Evolutionary conservation across 768 basidiomycete genomes (phyloP).

Genomic region (Gyrodon lividus): DNA sequence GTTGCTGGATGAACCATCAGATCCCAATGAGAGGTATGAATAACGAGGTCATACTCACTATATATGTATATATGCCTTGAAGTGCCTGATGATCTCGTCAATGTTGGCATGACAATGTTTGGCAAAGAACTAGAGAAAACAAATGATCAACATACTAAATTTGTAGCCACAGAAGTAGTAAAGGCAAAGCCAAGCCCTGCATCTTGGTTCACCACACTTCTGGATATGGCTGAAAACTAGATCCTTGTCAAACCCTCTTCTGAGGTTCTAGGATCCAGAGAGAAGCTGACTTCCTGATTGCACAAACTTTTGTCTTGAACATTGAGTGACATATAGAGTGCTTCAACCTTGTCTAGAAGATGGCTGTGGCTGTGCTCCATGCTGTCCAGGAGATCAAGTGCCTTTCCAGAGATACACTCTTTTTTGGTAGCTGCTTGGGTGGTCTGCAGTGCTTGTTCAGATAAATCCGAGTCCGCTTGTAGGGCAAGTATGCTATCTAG

Average conservation of each 20-base stretch:
- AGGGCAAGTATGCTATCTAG: too few species aligned
- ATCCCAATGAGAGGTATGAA: background rate
- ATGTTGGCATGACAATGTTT: background rate
- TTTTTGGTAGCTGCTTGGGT: too few species aligned
- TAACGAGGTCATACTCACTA: background rate
- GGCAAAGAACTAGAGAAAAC: background rate
- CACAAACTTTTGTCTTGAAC: background rate
- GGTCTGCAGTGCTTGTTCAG: too few species aligned
- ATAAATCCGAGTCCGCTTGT: too few species aligned
- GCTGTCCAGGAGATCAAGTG: too few species aligned
- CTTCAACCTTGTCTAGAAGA: background rate
- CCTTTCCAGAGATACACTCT: too few species aligned
- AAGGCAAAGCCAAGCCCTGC: background rate
- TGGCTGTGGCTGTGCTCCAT: too few species aligned
- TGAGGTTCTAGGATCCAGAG: background rate
- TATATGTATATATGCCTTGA: slow-evolving; percentile 1
- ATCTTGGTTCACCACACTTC: background rate
- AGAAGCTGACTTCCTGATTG: background rate
- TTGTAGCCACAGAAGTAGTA: background rate
- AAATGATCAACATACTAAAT: background rate
- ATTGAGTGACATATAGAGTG: too few species aligned
- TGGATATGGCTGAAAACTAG: background rate
- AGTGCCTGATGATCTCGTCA: background rate
- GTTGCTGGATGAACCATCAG: background rate
- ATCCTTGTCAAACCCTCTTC: background rate